phyloP scores from a whole-genome alignment of 1,284 basidiomycete genomes.

The Microbotryomycetes sp. region DNA sequence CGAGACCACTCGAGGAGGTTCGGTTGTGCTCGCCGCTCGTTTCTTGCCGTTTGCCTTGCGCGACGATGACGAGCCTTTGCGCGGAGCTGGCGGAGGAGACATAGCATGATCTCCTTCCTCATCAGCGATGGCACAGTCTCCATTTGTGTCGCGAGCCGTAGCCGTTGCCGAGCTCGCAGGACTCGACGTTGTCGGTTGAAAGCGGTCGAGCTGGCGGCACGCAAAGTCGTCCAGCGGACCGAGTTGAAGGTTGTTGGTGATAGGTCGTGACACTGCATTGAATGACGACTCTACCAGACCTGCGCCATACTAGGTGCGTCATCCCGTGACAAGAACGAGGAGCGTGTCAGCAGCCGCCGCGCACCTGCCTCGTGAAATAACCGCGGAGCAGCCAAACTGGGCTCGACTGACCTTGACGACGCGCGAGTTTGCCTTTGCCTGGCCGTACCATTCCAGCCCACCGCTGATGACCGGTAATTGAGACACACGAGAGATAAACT shows the following conservation, averaged over 20 bases:
- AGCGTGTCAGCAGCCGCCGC: background rate
- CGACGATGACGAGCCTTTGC: background rate
- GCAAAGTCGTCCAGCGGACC: conserved; percentile 81
- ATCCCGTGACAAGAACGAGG: background rate
- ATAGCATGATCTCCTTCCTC: background rate
- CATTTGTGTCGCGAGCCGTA: background rate
- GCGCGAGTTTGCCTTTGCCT: conserved; percentile 65
- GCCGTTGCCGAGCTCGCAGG: background rate
- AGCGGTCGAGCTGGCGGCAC: conserved; percentile 68
- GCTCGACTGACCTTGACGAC: conserved; percentile 57
- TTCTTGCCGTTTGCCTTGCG: background rate
- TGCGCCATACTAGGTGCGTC: conserved; percentile 63
- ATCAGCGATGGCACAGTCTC: background rate
- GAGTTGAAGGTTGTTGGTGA: conserved; percentile 59
- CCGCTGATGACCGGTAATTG: conserved; percentile 56
- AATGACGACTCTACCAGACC: conserved; percentile 80
- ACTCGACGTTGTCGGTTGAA: conserved; percentile 20
- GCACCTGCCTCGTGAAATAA: background rate
- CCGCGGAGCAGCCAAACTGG: background rate
- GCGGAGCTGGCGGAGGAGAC: background rate
- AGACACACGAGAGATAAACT: conserved; percentile 51
- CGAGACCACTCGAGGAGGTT: background rate
- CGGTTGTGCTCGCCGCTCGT: conserved; percentile 4
- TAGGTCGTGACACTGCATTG: conserved; percentile 73
- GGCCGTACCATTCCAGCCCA: conserved; percentile 64